These are phyloP conservation scores for Nitzschia inconspicua DNA, from an alignment of 108 stramenopile species.

Conservation along the genomic window DNA sequence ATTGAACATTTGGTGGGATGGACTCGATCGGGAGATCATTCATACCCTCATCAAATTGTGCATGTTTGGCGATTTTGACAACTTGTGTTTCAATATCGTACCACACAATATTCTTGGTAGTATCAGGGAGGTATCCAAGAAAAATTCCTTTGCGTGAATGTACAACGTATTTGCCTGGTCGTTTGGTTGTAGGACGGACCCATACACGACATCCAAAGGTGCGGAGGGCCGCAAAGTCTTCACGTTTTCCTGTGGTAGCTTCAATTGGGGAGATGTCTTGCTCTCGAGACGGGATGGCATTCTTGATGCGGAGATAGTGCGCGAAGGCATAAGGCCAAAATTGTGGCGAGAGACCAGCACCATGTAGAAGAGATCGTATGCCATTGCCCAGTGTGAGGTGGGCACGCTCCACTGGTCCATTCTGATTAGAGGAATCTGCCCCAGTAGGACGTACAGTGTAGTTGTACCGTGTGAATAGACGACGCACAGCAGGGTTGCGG, in stretches of 20 bases:
- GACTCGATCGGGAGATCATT: slow-evolving; percentile 26
- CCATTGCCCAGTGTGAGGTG: not conserved
- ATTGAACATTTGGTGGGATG: slow-evolving; percentile 16
- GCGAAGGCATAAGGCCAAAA: slow-evolving; percentile 10
- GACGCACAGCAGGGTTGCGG: slow-evolving; percentile 6
- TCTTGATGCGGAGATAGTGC: slow-evolving; percentile 5
- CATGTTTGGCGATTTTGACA: slow-evolving; percentile 28
- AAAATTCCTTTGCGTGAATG: slow-evolving; percentile 27
- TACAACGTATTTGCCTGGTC: not conserved
- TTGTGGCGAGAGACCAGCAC: slow-evolving; percentile 4
- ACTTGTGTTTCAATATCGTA: not conserved
- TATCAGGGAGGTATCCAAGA: slow-evolving; percentile 15
- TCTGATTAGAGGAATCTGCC: slow-evolving; percentile 2
- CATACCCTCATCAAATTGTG: slow-evolving; percentile 39
- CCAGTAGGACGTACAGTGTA: slow-evolving; percentile 9
- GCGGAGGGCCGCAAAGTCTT: slow-evolving; percentile 12
- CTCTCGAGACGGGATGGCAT: slow-evolving; percentile 6
- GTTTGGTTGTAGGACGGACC: slow-evolving; percentile 1
- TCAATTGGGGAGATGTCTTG: slow-evolving; percentile 1
- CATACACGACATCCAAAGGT: slow-evolving; percentile 32
- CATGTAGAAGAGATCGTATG: slow-evolving; percentile 6
- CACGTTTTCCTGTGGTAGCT: not conserved
- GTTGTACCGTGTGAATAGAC: not conserved
- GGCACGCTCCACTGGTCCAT: slow-evolving; percentile 15
- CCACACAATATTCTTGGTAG: slow-evolving; percentile 19